Evolutionary conservation across 176 grass and related monocot genomes (phyloP).

Genomic region (maize (Zea mays)): Zm-B73-REFERENCE-NAM-5.0 NC_050100.1:59300001-59300500

Average conservation of each 20-base stretch:
- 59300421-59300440: constrained; percentile 48
- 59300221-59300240: constrained; percentile 56
- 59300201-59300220: constrained; percentile 55
- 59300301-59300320: constrained; percentile 60
- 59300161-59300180: constrained; percentile 59
- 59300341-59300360: constrained; percentile 84
- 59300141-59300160: constrained; percentile 47
- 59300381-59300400: constrained; percentile 62
- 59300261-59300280: constrained; percentile 70
- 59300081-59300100: constrained; percentile 33
- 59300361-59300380: constrained; percentile 75
- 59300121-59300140: constrained; percentile 54
- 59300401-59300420: constrained; percentile 65
- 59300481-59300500: constrained; percentile 64
- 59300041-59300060: constrained; percentile 36
- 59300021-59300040: constrained; percentile 27
- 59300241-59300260: constrained; percentile 56
- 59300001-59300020: constrained; percentile 49
- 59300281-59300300: constrained; percentile 72
- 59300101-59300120: constrained; percentile 55
- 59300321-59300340: constrained; percentile 73
- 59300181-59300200: constrained; percentile 54
- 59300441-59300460: constrained; percentile 31
- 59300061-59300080: background rate
- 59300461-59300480: constrained; percentile 45